Base-by-base conservation (phyloP, 2,329 filamentous ascomycete species). In the Hymenotorrendiella dingleyae region DNA sequence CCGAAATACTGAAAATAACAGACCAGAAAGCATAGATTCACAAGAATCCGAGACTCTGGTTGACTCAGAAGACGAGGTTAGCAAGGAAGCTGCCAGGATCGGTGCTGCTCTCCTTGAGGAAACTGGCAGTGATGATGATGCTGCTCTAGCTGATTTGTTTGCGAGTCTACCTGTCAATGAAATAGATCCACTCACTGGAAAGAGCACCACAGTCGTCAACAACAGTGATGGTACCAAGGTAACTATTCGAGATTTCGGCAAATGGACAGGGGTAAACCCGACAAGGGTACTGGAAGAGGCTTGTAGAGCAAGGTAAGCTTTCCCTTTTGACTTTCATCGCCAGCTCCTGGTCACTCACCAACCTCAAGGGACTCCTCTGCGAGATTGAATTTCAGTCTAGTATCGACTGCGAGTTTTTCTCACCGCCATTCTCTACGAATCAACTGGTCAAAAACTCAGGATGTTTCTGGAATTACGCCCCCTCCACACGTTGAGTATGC, bases 191-290 rank as follows among this genome's bases (percentile, higher is more conserved):
- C 53, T 61, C 5, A 78, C 74, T 7, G 78, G 78, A n/a, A 75
- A 80, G 58, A 72, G 71, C 2, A 71, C 64, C 27, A 81, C 70
- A 0, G 72, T 75, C 29, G 67, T 79, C 32, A 78, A 72, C 55
- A 66, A 69, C 35, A 53, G 67, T 42, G 63, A 76, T 50, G 73
- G 78, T 2, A 60, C 67, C 5, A 79, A 74, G 43, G 64, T 88
- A 4, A 73, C 69, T 1, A 74, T 94, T 36, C 74, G 86, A 32
- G 84, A 96, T 56, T 96, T 97, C 70, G 89, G 87, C 1, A 88
- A 87, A 62, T 82, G 80, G 70, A 76, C 77, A 11, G 90, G 91
- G 6, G 65, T 94, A 22, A 85, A 70, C 54, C 90, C 91, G 12
- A 77, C 80, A 48, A 76, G 84, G 51, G 73, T 86, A 21, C 67